phyloP scores from a whole-genome alignment of 1,139 yeast species.

The Magnusiomyces ingens region DNA sequence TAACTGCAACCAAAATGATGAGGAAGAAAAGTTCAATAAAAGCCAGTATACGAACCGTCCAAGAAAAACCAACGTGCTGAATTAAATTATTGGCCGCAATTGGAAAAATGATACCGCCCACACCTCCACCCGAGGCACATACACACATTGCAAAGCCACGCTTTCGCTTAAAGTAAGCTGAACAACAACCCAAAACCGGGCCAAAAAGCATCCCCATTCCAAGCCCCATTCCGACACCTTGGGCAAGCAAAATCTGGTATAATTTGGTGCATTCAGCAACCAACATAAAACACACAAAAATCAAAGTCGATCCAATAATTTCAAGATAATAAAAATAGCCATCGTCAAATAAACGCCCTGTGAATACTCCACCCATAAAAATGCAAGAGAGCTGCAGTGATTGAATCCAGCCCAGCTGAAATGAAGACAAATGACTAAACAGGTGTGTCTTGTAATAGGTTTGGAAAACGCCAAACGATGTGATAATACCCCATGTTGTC shows the following conservation, averaged over 20 bases:
- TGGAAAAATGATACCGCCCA: slow-evolving; percentile 51
- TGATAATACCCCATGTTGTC: slow-evolving; percentile 53
- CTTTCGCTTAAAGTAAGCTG: slow-evolving; percentile 37
- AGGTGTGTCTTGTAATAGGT: slow-evolving; percentile 47
- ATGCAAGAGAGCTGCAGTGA: slow-evolving; percentile 32
- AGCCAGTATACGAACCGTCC: slow-evolving; percentile 43
- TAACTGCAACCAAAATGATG: slow-evolving; percentile 3
- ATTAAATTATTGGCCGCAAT: slow-evolving; percentile 34
- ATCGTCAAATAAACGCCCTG: slow-evolving; percentile 35
- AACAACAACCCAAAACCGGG: slow-evolving; percentile 12
- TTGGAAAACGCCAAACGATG: slow-evolving; percentile 56
- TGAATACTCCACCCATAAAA: slow-evolving; percentile 48
- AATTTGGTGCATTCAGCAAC: slow-evolving; percentile 43
- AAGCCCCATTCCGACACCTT: slow-evolving; percentile 44
- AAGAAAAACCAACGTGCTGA: slow-evolving; percentile 38
- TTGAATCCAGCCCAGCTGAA: slow-evolving; percentile 27
- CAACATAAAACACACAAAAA: slow-evolving; percentile 42
- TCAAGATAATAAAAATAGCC: slow-evolving; percentile 23
- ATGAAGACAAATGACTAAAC: slow-evolving; percentile 34
- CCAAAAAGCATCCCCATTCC: slow-evolving; percentile 31
- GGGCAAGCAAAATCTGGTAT: slow-evolving; percentile 47
- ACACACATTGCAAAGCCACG: slow-evolving; percentile 51
- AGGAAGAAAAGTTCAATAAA: slow-evolving; percentile 11
- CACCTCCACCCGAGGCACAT: slow-evolving; percentile 51
- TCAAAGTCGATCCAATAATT: slow-evolving; percentile 42